A percentile compares a stretch with the other conserved stretches of the same genome.
phyloP scores from a whole-genome alignment of 2,329 filamentous ascomycete genomes.

The Geosmithia morbida region DNA sequence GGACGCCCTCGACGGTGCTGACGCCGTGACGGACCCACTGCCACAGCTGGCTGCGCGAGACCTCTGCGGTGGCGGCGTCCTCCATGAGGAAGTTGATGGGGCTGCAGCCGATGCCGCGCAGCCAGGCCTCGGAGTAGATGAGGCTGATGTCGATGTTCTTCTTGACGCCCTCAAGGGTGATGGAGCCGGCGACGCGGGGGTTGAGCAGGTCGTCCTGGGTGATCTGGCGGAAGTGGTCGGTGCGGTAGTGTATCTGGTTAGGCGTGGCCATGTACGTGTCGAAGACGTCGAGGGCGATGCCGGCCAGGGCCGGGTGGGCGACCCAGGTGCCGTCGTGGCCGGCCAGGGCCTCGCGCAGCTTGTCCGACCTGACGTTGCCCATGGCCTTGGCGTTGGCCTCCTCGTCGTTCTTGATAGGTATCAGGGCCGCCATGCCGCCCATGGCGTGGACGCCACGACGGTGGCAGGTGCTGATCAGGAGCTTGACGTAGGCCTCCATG shows the following conservation, averaged over 20 bases:
- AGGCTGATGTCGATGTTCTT: slow-evolving; percentile 87
- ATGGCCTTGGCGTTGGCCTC: slow-evolving; percentile 76
- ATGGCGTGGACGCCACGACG: slow-evolving; percentile 79
- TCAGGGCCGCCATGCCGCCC: slow-evolving; percentile 88
- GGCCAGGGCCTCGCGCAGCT: slow-evolving; percentile 74
- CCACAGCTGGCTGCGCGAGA: slow-evolving; percentile 75
- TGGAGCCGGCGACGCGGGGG: slow-evolving; percentile 74
- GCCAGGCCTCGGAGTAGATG: slow-evolving; percentile 87
- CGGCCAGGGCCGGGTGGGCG: slow-evolving; percentile 70
- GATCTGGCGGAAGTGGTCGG: slow-evolving; percentile 60
- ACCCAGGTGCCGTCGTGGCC: slow-evolving; percentile 88
- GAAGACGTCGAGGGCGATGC: slow-evolving; percentile 73
- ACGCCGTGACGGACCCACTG: slow-evolving; percentile 62
- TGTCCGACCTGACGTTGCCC: slow-evolving; percentile 73
- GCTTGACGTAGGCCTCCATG: slow-evolving; percentile 76
- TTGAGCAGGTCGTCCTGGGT: slow-evolving; percentile 73
- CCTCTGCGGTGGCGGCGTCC: slow-evolving; percentile 80
- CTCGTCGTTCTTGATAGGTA: slow-evolving; percentile 79
- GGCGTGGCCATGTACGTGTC: slow-evolving; percentile 89
- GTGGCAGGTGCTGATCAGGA: slow-evolving; percentile 87
- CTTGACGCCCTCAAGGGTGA: slow-evolving; percentile 77
- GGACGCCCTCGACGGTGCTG: slow-evolving; percentile 64
- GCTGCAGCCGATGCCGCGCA: slow-evolving; percentile 77
- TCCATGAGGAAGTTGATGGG: slow-evolving; percentile 91
- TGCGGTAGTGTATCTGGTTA: slow-evolving; percentile 73